These are phyloP conservation scores for Lophium mytilinum DNA, from an alignment of 495 filamentous ascomycete species.

Conservation along the genomic window DNA sequence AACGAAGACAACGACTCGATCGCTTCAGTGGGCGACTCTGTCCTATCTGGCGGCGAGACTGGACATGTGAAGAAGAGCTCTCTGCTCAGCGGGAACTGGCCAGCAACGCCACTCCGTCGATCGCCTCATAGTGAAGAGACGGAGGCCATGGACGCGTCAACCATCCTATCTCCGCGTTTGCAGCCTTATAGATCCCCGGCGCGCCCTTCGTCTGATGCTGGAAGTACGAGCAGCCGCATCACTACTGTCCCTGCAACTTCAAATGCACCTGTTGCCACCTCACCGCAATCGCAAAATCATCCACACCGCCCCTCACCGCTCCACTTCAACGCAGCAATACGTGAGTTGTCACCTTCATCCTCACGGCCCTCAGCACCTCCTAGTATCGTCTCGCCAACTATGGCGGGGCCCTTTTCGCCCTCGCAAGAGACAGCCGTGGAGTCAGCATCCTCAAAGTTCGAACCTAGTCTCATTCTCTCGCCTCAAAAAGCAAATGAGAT, in stretches of 20 bases:
- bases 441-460: slow-evolving; percentile 16
- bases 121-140: neutral
- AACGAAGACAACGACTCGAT: slow-evolving; percentile 8
- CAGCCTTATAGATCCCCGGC: slow-evolving; percentile 6
- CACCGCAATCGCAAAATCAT: slow-evolving; percentile 3
- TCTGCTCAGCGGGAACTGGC: neutral
- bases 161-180: slow-evolving; percentile 5
- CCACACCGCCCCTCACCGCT: slow-evolving; percentile 14
- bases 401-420: slow-evolving; percentile 36
- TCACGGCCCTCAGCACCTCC: slow-evolving; percentile 2
- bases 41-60: slow-evolving; percentile 1
- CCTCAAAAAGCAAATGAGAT: slow-evolving; percentile 49
- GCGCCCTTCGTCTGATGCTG: slow-evolving; percentile 17
- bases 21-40: slow-evolving; percentile 1
- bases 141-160: slow-evolving; percentile 2
- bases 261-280: neutral
- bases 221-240: slow-evolving; percentile 20
- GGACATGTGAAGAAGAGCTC: neutral
- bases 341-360: slow-evolving; percentile 8
- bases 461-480: slow-evolving; percentile 40
- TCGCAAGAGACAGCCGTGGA: slow-evolving; percentile 28
- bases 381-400: slow-evolving; percentile 3
- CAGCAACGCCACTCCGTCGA: slow-evolving; percentile 9
- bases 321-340: slow-evolving; percentile 4
- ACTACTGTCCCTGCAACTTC: slow-evolving; percentile 16